A percentile compares a stretch with the other conserved stretches of the same genome.
Conservation (phyloP, 108 stramenopile genomes). For the Skeletonema tropicum region DNA sequence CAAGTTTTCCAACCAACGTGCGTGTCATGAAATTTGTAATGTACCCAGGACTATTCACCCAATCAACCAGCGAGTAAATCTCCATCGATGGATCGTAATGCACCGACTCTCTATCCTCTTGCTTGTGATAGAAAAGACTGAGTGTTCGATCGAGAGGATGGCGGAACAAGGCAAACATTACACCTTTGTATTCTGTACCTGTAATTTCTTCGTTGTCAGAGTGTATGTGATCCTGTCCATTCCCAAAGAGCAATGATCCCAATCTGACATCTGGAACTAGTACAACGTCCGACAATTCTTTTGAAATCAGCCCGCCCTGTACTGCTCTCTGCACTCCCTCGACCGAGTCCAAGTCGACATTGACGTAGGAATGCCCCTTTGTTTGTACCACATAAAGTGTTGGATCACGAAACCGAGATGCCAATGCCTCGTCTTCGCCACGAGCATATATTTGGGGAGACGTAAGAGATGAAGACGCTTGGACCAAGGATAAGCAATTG, state of each 20-base stretch:
- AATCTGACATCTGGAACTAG: conserved; percentile 34
- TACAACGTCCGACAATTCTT: conserved; percentile 34
- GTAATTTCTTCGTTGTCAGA: conserved; percentile 5
- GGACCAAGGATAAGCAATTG: conserved; percentile 25
- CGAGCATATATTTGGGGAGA: conserved; percentile 27
- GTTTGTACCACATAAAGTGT: conserved; percentile 30
- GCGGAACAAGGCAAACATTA: conserved; percentile 47
- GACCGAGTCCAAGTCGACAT: conserved; percentile 41
- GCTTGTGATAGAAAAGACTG: conserved; percentile 37
- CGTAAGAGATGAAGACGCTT: conserved; percentile 34
- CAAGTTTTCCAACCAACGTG: conserved; percentile 38
- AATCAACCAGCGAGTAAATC: conserved; percentile 38
- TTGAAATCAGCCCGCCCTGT: conserved; percentile 27
- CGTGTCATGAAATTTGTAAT: conserved; percentile 47
- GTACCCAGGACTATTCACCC: conserved; percentile 27
- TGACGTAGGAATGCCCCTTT: conserved; percentile 38
- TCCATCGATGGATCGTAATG: conserved; percentile 42
- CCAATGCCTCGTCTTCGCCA: conserved; percentile 19
- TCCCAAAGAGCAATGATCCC: conserved; percentile 28
- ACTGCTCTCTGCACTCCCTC: conserved; percentile 41
- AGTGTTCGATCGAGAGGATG: conserved; percentile 50
- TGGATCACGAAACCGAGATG: conserved; percentile 29
- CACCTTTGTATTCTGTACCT: conserved; percentile 21
- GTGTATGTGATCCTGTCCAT: conserved; percentile 2
- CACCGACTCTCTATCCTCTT: conserved; percentile 21